phyloP scores from a whole-genome alignment of 768 basidiomycete genomes.

The Chalciporus sphaerocephalus region DNA sequence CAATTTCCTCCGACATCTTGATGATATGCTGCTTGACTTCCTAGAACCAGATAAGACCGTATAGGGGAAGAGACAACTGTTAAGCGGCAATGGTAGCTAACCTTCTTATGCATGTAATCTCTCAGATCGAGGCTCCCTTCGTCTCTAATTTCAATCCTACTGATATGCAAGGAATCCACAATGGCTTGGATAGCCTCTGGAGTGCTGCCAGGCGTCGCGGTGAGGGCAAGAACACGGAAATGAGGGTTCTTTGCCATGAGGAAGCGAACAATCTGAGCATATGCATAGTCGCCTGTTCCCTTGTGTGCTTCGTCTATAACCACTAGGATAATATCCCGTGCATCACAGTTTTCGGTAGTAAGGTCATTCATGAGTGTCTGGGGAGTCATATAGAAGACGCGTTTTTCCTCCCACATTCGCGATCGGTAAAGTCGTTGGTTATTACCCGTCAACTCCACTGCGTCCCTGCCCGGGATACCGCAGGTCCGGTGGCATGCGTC shows the following conservation, averaged over 20 bases:
- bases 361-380: slow-evolving; percentile 93
- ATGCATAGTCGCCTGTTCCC: slow-evolving; percentile 90
- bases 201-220: slow-evolving; percentile 88
- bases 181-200: slow-evolving; percentile 85
- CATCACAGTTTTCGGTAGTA: slow-evolving; percentile 65
- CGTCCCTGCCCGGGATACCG: slow-evolving; percentile 85
- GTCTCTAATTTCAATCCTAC: slow-evolving; percentile 89
- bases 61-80: background rate
- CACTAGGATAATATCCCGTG: slow-evolving; percentile 74
- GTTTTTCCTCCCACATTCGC: slow-evolving; percentile 68
- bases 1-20: slow-evolving; percentile 62
- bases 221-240: slow-evolving; percentile 89
- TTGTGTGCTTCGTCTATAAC: slow-evolving; percentile 98
- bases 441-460: slow-evolving; percentile 82
- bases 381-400: slow-evolving; percentile 94
- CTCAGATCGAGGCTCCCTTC: slow-evolving; percentile 85
- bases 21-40: slow-evolving; percentile 76
- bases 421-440: slow-evolving; percentile 51
- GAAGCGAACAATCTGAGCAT: slow-evolving; percentile 81
- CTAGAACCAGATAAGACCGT: slow-evolving; percentile 34
- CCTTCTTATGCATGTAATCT: slow-evolving; percentile 87
- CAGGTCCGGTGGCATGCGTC: slow-evolving; percentile 90
- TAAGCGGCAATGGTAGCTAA: slow-evolving; percentile 23
- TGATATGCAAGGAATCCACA: slow-evolving; percentile 92
- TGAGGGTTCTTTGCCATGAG: slow-evolving; percentile 94